Conservation (phyloP, 2,329 filamentous ascomycete genomes). For the Lojkania enalia region DNA sequence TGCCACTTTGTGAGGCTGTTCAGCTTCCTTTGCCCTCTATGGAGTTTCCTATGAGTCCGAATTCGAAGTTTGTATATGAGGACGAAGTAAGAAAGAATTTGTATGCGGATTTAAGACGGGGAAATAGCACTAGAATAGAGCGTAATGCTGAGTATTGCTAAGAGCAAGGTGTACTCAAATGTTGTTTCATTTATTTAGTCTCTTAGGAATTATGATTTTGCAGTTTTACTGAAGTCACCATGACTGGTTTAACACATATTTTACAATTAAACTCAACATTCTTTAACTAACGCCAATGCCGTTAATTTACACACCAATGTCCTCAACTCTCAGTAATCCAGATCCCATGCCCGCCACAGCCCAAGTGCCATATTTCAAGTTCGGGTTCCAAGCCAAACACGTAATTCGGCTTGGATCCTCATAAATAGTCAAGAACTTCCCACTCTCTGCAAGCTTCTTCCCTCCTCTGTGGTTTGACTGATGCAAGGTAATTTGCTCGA, state of each 20-base stretch:
- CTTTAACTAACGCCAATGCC: background rate
- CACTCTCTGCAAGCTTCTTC: constrained; percentile 27
- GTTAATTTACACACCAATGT: constrained; percentile 40
- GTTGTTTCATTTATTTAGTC: no score
- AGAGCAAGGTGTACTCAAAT: no score
- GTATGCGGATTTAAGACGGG: background rate
- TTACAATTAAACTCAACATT: background rate
- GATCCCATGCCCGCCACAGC: constrained; percentile 54
- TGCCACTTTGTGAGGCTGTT: background rate
- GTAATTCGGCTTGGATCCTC: constrained; percentile 52
- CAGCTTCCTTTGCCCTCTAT: background rate
- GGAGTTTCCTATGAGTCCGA: background rate
- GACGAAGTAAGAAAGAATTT: background rate
- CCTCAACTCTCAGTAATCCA: constrained; percentile 55
- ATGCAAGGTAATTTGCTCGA: constrained; percentile 30
- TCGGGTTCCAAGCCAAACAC: constrained; percentile 56
- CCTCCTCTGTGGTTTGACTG: constrained; percentile 21
- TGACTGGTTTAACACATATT: no score
- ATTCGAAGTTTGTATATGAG: background rate
- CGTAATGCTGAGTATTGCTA: no score
- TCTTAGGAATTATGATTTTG: no score
- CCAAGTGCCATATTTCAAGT: constrained; percentile 53
- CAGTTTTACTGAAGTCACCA: no score
- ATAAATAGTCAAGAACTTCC: constrained; percentile 47
- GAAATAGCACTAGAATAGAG: background rate